phyloP scores from a whole-genome alignment of 75 land plant genomes.

The Sequoia sempervirens region DNA sequence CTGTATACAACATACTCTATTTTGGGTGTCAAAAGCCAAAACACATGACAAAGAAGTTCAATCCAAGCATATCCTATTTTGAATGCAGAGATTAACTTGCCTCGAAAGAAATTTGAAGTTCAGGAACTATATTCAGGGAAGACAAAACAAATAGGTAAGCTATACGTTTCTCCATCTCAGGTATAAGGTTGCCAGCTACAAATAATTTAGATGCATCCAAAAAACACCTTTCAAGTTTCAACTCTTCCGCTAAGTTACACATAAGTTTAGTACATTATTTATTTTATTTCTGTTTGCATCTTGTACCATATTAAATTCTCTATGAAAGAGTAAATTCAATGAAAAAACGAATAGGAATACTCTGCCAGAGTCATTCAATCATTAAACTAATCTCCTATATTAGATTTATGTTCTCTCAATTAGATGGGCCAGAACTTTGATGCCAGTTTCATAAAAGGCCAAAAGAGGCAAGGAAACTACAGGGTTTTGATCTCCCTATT shows the following conservation, averaged over 20 bases:
- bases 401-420: not conserved
- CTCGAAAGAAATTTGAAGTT: not conserved
- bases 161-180: not conserved
- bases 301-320: not conserved
- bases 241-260: not conserved
- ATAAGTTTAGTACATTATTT: not conserved
- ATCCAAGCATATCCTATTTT: not conserved
- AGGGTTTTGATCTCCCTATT: not conserved
- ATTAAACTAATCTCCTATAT: not conserved
- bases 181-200: not conserved
- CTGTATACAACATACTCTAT: not conserved
- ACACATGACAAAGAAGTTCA: not conserved
- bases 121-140: not conserved
- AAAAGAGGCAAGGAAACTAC: not conserved
- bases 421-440: not conserved
- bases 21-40: not conserved
- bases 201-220: not conserved
- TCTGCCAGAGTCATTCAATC: not conserved
- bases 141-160: not conserved
- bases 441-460: not conserved
- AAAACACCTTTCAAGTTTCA: not conserved
- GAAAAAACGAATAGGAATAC: not conserved
- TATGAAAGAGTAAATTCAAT: not conserved
- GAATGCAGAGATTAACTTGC: not conserved
- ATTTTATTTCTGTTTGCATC: not conserved